Conservation (phyloP, 108 stramenopile genomes). For the Stephanodiscus triporus region DNA sequence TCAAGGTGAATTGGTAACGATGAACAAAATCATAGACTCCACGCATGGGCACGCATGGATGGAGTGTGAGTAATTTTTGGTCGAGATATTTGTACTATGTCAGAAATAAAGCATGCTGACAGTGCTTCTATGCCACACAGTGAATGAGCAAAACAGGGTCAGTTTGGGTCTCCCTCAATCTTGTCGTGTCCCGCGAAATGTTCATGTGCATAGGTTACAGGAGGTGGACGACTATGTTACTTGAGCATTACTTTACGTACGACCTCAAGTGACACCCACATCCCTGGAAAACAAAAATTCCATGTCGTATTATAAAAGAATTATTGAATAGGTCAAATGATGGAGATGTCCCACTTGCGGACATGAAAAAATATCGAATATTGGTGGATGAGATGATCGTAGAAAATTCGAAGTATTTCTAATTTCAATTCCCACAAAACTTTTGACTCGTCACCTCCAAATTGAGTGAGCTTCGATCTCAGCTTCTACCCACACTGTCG, state of each 20-base stretch:
- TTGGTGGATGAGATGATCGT: too few species aligned
- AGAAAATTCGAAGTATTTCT: too few species aligned
- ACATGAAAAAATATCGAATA: too few species aligned
- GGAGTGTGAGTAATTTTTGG: slow-evolving; percentile 24
- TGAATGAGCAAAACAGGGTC: slow-evolving; percentile 20
- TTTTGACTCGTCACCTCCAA: too few species aligned
- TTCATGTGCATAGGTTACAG: slow-evolving; percentile 35
- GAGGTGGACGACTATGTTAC: background rate
- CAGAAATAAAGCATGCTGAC: background rate
- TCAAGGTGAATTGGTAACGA: slow-evolving; percentile 55
- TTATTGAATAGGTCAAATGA: too few species aligned
- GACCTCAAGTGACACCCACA: too few species aligned
- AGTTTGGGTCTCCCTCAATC: slow-evolving; percentile 31
- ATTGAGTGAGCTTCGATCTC: too few species aligned
- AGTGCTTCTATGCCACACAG: background rate
- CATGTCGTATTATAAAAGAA: background rate
- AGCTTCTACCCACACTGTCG: too few species aligned
- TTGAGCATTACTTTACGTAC: background rate
- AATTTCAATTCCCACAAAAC: too few species aligned
- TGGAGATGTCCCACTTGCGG: too few species aligned
- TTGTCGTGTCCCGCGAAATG: slow-evolving; percentile 45
- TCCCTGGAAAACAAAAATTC: too few species aligned
- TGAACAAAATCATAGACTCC: slow-evolving; percentile 60
- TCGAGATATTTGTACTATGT: background rate
- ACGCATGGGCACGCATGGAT: slow-evolving; percentile 38